Conservation (phyloP, 1,284 basidiomycete genomes). For the Tremellales sp. region DNA sequence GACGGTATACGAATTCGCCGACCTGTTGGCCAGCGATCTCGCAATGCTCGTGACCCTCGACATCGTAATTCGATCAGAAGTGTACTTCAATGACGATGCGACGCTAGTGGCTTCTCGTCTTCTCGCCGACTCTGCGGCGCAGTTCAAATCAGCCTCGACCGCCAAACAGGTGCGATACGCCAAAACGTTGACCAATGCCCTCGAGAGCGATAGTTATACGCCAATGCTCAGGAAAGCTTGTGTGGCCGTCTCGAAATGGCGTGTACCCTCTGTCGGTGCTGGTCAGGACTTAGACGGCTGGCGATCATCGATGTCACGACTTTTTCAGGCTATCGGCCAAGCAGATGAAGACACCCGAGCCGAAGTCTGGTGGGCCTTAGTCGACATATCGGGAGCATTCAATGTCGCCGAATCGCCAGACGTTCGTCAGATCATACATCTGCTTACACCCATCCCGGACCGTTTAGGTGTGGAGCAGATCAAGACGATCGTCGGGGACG, state of each 20-base stretch:
- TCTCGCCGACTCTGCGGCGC: slow-evolving; percentile 12
- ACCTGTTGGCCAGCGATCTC: slow-evolving; percentile 10
- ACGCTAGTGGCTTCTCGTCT: slow-evolving; percentile 7
- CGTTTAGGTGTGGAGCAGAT: slow-evolving; percentile 1
- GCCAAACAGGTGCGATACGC: neutral
- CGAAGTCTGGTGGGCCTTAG: slow-evolving; percentile 27
- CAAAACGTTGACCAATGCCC: neutral
- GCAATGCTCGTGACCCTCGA: slow-evolving; percentile 17
- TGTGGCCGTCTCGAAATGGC: slow-evolving; percentile 8
- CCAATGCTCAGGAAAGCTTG: neutral
- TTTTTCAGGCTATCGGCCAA: slow-evolving; percentile 7
- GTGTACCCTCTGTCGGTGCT: slow-evolving; percentile 11
- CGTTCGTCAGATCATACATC: slow-evolving; percentile 6
- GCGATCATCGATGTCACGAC: slow-evolving; percentile 2
- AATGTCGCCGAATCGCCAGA: slow-evolving; percentile 1
- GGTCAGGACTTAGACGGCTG: slow-evolving; percentile 5
- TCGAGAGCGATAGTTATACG: neutral
- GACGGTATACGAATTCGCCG: slow-evolving; percentile 11
- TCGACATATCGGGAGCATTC: neutral
- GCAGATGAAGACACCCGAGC: slow-evolving; percentile 10
- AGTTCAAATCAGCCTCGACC: neutral
- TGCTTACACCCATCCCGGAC: slow-evolving; percentile 13
- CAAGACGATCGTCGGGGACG: neutral
- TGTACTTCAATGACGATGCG: slow-evolving; percentile 10
- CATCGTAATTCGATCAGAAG: slow-evolving; percentile 9